phyloP scores from a whole-genome alignment of 192 early-diverging fungal genomes.

The Kappamyces sp. region DNA sequence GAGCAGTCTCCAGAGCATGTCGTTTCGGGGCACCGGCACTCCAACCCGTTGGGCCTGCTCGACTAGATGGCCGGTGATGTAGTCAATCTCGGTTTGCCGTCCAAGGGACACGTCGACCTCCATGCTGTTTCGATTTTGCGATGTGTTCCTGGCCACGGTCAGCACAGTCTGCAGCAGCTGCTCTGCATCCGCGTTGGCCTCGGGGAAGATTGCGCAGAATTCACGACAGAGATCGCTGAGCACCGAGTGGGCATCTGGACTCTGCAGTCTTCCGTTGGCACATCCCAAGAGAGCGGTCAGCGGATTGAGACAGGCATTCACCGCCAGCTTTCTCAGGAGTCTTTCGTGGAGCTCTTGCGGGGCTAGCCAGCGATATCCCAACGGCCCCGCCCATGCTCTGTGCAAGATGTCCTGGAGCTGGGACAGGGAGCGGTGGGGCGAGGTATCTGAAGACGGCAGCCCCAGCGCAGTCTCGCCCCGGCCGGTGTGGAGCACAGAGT shows the following conservation, averaged over 20 bases:
- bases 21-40: conserved; percentile 1
- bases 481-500: conserved; percentile 53
- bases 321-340: conserved; percentile 52
- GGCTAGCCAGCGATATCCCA: conserved; percentile 20
- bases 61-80: conserved; percentile 20
- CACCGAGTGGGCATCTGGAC: too few species aligned
- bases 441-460: conserved; percentile 22
- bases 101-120: conserved; percentile 16
- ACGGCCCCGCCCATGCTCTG: conserved; percentile 20
- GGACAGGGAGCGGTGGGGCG: conserved; percentile 1
- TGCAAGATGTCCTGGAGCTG: conserved; percentile 13
- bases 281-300: conserved; percentile 50
- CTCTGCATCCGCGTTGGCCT: not conserved
- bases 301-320: conserved; percentile 64
- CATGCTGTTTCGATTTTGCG: conserved; percentile 23
- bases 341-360: conserved; percentile 35
- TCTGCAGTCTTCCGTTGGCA: conserved; percentile 46
- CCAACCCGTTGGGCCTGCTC: conserved; percentile 7
- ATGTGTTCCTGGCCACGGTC: conserved; percentile 17
- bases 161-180: not conserved
- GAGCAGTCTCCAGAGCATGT: too few species aligned
- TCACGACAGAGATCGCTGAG: too few species aligned
- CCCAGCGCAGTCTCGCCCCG: conserved; percentile 45
- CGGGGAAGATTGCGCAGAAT: too few species aligned
- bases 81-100: conserved; percentile 19